Percentiles rank a stretch among this genome's conserved stretches.
Conservation (phyloP, 2,329 filamentous ascomycete species). For the Trichoderma lentiforme region DNA sequence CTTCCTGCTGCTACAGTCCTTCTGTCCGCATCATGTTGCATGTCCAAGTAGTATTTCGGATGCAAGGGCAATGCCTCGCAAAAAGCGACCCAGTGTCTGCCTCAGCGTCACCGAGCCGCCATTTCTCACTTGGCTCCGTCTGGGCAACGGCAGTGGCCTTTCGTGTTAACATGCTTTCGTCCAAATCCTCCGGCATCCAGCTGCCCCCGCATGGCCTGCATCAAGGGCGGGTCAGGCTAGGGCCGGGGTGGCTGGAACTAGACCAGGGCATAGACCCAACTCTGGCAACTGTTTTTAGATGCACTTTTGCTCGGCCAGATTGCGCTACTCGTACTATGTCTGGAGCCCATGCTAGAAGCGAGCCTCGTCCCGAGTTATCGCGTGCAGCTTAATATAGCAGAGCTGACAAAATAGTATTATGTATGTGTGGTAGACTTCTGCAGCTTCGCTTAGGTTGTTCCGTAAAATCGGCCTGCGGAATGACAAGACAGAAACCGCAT, state of each 20-base stretch:
- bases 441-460: not conserved
- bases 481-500: not conserved
- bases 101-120: not conserved
- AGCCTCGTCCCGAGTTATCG: not conserved
- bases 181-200: slow-evolving; percentile 10
- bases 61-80: not conserved
- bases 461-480: not conserved
- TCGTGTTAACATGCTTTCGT: not conserved
- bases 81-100: not conserved
- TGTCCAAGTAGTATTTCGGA: not conserved
- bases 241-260: slow-evolving; percentile 3
- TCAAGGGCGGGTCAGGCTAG: not conserved
- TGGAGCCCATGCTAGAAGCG: not conserved
- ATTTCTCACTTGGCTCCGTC: not conserved
- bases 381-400: not conserved
- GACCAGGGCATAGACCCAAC: not conserved
- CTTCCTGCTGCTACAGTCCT: not conserved
- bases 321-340: not conserved
- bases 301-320: slow-evolving; percentile 17
- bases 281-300: not conserved
- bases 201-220: slow-evolving; percentile 2
- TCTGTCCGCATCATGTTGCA: not conserved
- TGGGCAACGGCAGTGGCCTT: not conserved
- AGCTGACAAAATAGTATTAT: not conserved
- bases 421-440: not conserved